These are phyloP conservation scores for Coccomyxa subellipsoidea DNA, from an alignment of 163 green algal genomes.

Conservation along the genomic window DNA sequence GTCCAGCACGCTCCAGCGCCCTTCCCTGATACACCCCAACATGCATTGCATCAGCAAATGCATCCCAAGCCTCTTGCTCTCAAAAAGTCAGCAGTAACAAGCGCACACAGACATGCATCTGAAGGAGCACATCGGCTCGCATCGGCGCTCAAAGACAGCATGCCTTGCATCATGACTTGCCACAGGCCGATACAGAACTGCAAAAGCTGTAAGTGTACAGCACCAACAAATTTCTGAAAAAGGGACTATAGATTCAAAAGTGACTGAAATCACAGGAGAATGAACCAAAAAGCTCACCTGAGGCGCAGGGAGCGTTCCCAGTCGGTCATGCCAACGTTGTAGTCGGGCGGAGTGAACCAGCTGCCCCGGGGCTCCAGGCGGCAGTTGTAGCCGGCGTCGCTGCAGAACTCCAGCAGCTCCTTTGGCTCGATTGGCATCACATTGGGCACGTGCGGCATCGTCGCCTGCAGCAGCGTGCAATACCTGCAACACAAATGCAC, in stretches of 20 bases:
- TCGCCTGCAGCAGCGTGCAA: constrained; percentile 68
- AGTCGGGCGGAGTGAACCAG: constrained; percentile 78
- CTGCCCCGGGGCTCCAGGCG: constrained; percentile 69
- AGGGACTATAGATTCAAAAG: too few relatives aligned
- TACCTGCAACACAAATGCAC: constrained; percentile 48
- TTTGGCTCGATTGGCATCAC: constrained; percentile 63
- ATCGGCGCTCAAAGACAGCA: too few relatives aligned
- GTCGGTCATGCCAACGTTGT: constrained; percentile 80
- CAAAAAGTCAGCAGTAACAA: too few relatives aligned
- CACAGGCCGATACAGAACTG: too few relatives aligned
- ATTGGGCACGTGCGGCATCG: constrained; percentile 69
- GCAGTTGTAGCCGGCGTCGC: constrained; percentile 65
- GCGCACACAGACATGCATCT: too few relatives aligned
- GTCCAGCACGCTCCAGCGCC: constrained; percentile 48
- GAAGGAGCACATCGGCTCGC: too few relatives aligned
- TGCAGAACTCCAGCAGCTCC: constrained; percentile 79
- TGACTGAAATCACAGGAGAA: not conserved
- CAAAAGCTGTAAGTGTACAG: too few relatives aligned
- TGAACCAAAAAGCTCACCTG: constrained; percentile 31
- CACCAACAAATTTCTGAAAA: too few relatives aligned
- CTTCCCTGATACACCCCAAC: constrained; percentile 30
- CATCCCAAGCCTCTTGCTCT: not conserved
- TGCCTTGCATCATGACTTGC: too few relatives aligned
- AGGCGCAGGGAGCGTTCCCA: constrained; percentile 78
- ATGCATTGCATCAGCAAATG: not conserved